Percentiles rank a stretch among this genome's conserved stretches.
Conservation (phyloP, 305 asterid species). For the Euphrasia arctica region DNA sequence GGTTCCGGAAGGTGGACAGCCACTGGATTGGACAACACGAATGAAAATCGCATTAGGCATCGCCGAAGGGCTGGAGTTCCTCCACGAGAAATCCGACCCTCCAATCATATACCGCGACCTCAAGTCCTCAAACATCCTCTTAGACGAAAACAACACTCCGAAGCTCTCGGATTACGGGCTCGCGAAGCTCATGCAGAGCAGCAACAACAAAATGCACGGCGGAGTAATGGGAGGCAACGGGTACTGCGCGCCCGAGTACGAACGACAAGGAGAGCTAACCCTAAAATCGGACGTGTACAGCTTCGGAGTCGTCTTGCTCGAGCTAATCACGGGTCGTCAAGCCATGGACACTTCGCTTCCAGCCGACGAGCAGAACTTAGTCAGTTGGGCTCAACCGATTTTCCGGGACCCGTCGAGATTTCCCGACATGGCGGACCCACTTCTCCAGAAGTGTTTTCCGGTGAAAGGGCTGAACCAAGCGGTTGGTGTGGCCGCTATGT, state of each 20-base stretch:
- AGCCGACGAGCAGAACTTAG: slow-evolving; percentile 69
- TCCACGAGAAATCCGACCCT: slow-evolving; percentile 78
- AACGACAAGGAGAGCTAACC: slow-evolving; percentile 64
- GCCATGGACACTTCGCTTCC: slow-evolving; percentile 67
- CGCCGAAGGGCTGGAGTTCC: slow-evolving; percentile 82
- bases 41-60: slow-evolving; percentile 82
- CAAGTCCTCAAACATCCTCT: slow-evolving; percentile 58
- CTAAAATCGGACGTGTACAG: slow-evolving; percentile 81
- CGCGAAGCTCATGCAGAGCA: slow-evolving; percentile 59
- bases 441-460: slow-evolving; percentile 43
- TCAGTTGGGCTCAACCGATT: slow-evolving; percentile 75
- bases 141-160: slow-evolving; percentile 52
- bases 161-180: slow-evolving; percentile 81
- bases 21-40: slow-evolving; percentile 70
- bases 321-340: slow-evolving; percentile 82
- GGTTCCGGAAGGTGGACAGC: slow-evolving; percentile 40
- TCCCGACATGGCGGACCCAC: slow-evolving; percentile 85
- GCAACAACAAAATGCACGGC: slow-evolving; percentile 41
- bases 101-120: slow-evolving; percentile 72
- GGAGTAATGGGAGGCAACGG: slow-evolving; percentile 69
- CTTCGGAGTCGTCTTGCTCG: slow-evolving; percentile 80
- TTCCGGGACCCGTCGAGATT: slow-evolving; percentile 69
- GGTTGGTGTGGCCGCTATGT: slow-evolving; percentile 92
- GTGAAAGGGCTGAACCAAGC: slow-evolving; percentile 80
- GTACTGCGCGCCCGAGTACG: slow-evolving; percentile 90